Conservation (phyloP, 208 protist genomes). For the Trypanosoma avium region DNA sequence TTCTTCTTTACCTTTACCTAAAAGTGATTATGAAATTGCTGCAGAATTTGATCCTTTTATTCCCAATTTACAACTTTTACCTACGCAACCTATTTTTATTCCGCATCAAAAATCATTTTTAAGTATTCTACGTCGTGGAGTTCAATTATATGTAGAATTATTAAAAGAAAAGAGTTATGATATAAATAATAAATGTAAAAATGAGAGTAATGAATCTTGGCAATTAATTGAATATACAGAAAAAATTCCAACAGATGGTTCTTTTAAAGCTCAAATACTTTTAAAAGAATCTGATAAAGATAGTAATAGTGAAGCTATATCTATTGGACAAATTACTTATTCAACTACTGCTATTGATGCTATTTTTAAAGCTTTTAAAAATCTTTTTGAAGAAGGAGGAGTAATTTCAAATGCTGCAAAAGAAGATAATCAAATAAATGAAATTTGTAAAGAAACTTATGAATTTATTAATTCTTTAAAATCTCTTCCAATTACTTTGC, state of each 20-base stretch:
- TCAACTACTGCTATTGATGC: conserved; percentile 17
- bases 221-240: conserved; percentile 24
- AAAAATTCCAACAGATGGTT: conserved; percentile 1
- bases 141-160: conserved; percentile 29
- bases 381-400: conserved; percentile 25
- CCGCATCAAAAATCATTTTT: conserved; percentile 22
- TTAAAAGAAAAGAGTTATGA: conserved; percentile 21
- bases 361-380: conserved; percentile 22
- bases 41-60: conserved; percentile 34
- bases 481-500: conserved; percentile 13
- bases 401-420: conserved; percentile 17
- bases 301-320: not conserved
- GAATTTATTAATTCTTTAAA: conserved; percentile 1
- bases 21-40: conserved; percentile 27
- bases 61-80: conserved; percentile 17
- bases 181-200: not conserved
- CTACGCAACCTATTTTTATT: conserved; percentile 21
- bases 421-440: conserved; percentile 10
- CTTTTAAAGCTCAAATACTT: conserved; percentile 25
- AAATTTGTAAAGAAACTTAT: conserved; percentile 24
- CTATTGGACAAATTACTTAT: conserved; percentile 16
- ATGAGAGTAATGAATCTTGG: not conserved
- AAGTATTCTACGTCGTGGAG: conserved; percentile 25
- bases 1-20: conserved; percentile 21
- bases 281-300: not conserved